A percentile compares a stretch with the other conserved stretches of the same genome.
These are phyloP conservation scores for Paramarasmius palmivorus DNA, from an alignment of 1,284 basidiomycete species.

Conservation along the genomic window DNA sequence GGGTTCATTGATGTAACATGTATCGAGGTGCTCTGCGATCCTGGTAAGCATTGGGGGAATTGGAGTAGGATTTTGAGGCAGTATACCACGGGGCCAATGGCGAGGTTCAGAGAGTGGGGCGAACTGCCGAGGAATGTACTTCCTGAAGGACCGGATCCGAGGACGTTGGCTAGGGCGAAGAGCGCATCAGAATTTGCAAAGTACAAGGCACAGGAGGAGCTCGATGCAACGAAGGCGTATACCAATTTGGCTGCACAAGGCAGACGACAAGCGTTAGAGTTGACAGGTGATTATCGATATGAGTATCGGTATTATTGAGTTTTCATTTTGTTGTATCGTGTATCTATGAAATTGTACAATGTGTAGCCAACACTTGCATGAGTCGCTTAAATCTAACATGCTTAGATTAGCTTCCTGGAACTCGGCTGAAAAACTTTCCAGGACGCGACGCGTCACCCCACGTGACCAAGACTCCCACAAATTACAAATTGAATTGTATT, in stretches of 20 bases:
- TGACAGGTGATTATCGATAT: not conserved
- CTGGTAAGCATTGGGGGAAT: slow-evolving; percentile 8
- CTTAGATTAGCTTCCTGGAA: too few relatives aligned
- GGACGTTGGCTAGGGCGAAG: slow-evolving; percentile 12
- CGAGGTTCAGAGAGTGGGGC: slow-evolving; percentile 4
- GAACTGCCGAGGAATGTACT: slow-evolving; percentile 15
- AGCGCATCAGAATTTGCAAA: slow-evolving; percentile 6
- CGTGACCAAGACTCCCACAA: too few relatives aligned
- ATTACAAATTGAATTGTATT: too few relatives aligned
- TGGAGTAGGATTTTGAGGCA: slow-evolving; percentile 7
- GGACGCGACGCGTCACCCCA: too few relatives aligned
- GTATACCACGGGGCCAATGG: slow-evolving; percentile 3
- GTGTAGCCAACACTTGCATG: too few relatives aligned
- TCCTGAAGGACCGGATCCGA: slow-evolving; percentile 13
- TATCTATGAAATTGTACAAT: not conserved
- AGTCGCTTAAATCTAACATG: not conserved
- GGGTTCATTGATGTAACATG: slow-evolving; percentile 15
- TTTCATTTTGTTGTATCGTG: not conserved
- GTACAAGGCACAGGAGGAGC: not conserved
- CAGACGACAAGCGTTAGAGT: not conserved
- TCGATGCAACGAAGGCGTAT: not conserved
- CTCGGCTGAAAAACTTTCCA: too few relatives aligned
- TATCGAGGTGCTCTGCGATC: slow-evolving; percentile 14
- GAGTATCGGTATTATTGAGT: slow-evolving; percentile 1
- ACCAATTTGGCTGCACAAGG: not conserved